Percentiles rank a stretch among this genome's conserved stretches.
These are phyloP conservation scores for Flaveria floridana DNA, from an alignment of 140 eudicot species.

Conservation along the genomic window DNA sequence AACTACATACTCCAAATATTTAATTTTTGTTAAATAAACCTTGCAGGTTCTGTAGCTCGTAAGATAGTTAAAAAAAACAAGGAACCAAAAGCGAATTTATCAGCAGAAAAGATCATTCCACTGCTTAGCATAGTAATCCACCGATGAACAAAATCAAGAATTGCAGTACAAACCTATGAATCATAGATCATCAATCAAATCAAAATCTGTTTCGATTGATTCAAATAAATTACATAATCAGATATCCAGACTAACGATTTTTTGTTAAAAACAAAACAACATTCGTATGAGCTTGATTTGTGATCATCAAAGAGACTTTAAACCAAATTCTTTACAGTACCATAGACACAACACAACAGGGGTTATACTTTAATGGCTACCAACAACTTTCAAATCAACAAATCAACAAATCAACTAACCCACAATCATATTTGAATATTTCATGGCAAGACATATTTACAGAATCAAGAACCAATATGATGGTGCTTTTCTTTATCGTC, in stretches of 20 bases:
- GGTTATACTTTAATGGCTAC: no score
- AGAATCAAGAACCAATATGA: background rate
- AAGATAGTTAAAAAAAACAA: background rate
- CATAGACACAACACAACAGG: background rate
- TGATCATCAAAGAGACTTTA: background rate
- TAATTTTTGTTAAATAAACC: background rate
- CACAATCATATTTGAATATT: background rate
- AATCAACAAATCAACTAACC: no score
- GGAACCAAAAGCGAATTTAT: background rate
- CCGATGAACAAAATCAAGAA: conserved; percentile 13
- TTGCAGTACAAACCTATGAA: conserved; percentile 14
- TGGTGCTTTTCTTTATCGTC: background rate
- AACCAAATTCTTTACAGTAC: conserved; percentile 17
- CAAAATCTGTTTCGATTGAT: conserved; percentile 6
- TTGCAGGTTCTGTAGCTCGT: background rate
- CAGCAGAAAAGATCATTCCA: background rate
- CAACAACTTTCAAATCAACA: no score
- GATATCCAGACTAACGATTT: background rate
- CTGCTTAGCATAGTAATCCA: background rate
- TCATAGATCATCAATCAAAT: conserved; percentile 17
- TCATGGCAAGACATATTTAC: background rate
- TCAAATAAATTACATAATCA: background rate
- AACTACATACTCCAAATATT: conserved; percentile 8
- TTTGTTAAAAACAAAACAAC: background rate
- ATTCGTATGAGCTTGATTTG: background rate